Evolutionary conservation across 2,329 filamentous ascomycete genomes (phyloP), one percentile per base, ranked within the genome.

Genomic region (Colletotrichum camelliae): DNA sequence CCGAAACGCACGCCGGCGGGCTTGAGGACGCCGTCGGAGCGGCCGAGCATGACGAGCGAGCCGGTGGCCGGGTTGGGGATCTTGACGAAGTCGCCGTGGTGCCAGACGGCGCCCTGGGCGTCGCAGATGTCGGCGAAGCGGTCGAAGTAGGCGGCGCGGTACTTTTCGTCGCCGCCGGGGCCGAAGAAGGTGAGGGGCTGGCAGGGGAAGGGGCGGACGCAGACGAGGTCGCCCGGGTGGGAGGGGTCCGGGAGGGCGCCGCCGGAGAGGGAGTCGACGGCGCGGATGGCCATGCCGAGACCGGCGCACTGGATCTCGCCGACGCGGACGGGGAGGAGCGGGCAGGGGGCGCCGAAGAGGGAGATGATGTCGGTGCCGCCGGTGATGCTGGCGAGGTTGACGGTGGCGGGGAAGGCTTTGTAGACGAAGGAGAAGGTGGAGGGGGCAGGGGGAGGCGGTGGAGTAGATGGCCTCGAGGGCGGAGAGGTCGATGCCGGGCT

Each of bases 301-400:
- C 93, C 94, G 12, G 92, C 91, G 76, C 93, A 94, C 83, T 96
- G 94, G 64, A 96, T 95, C 82, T 96, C 93, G 29, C 94, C 94
- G 2, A 88, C 88, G 77, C 92, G 88, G 24, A 96, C 94, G 2
- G 94, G 94, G 1, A 95, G 87, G 5, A 96, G 88, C 0, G 94
- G 94, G 71, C 94, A 96, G 1, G 96, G 94, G 0, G 95, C 93
- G 58, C 96, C 96, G 81, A 98, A 99, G 39, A 98, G 91, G 1
- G 96, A 98, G 78, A 98, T 95, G 80, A 98, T 98, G 83, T 99
- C 97, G 4, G 96, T 98, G 66, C 96, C 97, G 48, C 97, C 97
- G 0, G 96, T 98, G 81, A 99, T 98, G 72, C 95, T 97, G 65
- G 93, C 95, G 9, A 98, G 91, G 84, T 98, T 96, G 78, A 98